Percentiles rank a stretch among this genome's conserved stretches.
Conservation (phyloP, 345 rosid species). For the Arabidopsis arenosa region DNA sequence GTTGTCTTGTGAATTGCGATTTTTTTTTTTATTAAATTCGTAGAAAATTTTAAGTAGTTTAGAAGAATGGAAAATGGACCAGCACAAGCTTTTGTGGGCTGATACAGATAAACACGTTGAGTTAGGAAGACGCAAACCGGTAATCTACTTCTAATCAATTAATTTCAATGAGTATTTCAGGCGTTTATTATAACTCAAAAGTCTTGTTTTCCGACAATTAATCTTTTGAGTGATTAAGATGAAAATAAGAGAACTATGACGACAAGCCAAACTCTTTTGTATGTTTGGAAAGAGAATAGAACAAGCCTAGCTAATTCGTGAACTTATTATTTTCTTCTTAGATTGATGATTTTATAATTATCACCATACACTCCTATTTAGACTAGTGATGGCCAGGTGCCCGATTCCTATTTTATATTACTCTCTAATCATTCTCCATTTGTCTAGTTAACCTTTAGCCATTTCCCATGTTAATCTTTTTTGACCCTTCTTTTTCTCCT, state of each 20-base stretch:
- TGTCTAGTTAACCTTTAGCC: background rate
- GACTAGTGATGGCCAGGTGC: background rate
- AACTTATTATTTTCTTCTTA: background rate
- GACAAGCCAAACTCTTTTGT: background rate
- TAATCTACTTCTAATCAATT: background rate
- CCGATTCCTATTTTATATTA: background rate
- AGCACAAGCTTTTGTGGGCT: conserved; percentile 21
- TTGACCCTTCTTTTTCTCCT: background rate
- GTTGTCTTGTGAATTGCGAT: background rate
- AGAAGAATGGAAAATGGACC: conserved; percentile 14
- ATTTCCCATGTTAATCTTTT: background rate
- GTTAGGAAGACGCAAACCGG: conserved; percentile 7
- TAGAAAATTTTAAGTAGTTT: background rate
- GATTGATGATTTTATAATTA: background rate
- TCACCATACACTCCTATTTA: background rate
- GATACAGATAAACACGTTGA: conserved; percentile 5
- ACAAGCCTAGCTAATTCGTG: background rate
- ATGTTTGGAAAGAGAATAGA: background rate
- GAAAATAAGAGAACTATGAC: no score
- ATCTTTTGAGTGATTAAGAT: no score
- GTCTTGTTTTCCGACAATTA: background rate
- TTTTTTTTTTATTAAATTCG: background rate
- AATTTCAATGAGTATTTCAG: background rate
- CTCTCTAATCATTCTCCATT: background rate
- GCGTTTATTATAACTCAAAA: background rate